Base-by-base conservation (phyloP, 2,329 filamentous ascomycete genomes). In the Cordyceps tenuipes region DNA sequence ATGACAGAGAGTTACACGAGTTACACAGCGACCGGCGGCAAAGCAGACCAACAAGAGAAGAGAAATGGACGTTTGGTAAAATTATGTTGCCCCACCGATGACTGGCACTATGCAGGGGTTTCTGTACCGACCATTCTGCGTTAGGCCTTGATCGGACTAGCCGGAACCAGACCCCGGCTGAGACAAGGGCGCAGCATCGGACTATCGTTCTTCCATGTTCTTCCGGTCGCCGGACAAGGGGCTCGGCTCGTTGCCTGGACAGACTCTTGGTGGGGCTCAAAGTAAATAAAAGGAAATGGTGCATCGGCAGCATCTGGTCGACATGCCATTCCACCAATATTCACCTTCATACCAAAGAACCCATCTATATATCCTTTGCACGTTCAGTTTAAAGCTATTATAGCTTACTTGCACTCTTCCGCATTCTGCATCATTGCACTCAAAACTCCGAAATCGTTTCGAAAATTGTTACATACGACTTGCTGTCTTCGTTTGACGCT, bases 201-300 rank as follows among this genome's bases (percentile, higher is more conserved):
- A 51, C 21, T 57, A 49, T 61, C 52, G 44, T 54, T 48, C 41
- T 62, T 66, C 65, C 64, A 60, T 39, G 48, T 52, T 44, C 46
- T 61, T 66, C 64, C 64, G 63, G 60, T 26, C 31, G 12, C 50
- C 7, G n/a, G 34, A 51, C 41, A 61, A 61, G 59, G 58, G 48
- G 31, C 50, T 55, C 31, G 19, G 10, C 36, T 62, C 62, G 73
- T 75, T 75, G 73, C 72, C 72, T 64, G 69, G 72, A 64, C 71
- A 74, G 66, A 65, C 5, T 15, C 17, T 41, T 41, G 53, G 70
- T 73, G 72, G 73, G 71, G 67, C 70, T 34, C 59, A 69, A 73
- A 71, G 75, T 78, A 77, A 78, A 78, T 77, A 78, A 77, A 77
- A 77, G 69, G 68, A 68, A 47, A 62, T 65, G 62, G 58, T 66